These are phyloP conservation scores for Penicillium sp. DNA, from an alignment of 2,329 filamentous ascomycete genomes.

Conservation along the genomic window DNA sequence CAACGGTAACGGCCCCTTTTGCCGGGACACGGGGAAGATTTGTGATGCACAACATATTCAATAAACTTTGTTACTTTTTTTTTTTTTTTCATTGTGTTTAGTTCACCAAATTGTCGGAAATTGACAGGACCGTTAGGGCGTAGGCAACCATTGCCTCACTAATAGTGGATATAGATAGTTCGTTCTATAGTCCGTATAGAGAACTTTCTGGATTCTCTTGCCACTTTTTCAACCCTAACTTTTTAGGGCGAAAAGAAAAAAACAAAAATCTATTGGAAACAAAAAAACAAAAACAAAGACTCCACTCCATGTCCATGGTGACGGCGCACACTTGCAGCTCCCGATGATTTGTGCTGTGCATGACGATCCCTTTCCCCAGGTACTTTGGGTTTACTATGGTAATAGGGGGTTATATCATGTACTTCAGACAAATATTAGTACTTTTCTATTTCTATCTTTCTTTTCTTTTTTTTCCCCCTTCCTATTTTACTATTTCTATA, in stretches of 20 bases:
- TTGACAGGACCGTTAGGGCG: constrained; percentile 18
- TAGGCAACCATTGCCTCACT: constrained; percentile 10
- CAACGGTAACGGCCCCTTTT: constrained; percentile 18
- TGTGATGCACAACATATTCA: constrained; percentile 22
- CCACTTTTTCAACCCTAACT: background rate
- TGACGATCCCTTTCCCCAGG: constrained; percentile 17
- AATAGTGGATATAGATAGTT: background rate
- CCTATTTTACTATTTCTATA: background rate
- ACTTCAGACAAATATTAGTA: no score
- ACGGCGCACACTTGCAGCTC: constrained; percentile 26
- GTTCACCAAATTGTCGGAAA: constrained; percentile 18
- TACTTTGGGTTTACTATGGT: background rate
- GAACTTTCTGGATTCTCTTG: background rate
- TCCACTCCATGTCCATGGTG: constrained; percentile 29
- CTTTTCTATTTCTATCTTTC: background rate
- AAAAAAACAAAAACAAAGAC: constrained; percentile 5
- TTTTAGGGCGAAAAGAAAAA: background rate
- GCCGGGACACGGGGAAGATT: constrained; percentile 14
- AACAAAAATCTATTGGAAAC: background rate
- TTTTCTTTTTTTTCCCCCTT: background rate
- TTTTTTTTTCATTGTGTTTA: no score
- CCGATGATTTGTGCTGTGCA: constrained; percentile 20
- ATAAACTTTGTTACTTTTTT: constrained; percentile 6
- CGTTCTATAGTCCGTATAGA: no score
- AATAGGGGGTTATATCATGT: no score